Evolutionary conservation across 164 flowering plant genomes (phyloP).

Genomic region (Tetrastigma voinierianum): DNA sequence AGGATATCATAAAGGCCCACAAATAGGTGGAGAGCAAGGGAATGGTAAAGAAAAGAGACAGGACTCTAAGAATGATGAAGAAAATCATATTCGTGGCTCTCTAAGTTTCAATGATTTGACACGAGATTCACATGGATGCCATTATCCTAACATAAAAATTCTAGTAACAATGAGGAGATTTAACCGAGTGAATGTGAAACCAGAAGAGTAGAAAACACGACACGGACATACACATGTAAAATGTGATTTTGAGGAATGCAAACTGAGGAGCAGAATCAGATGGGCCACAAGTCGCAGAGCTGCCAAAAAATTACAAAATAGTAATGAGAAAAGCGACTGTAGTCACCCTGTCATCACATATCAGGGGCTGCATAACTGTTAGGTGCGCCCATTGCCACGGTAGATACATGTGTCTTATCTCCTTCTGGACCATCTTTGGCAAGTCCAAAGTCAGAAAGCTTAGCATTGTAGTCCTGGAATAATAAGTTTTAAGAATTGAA

Average conservation of each 20-base stretch:
- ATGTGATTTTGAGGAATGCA: no score
- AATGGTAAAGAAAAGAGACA: no score
- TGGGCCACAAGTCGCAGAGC: neutral
- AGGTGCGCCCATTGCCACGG: conserved; percentile 31
- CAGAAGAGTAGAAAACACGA: neutral
- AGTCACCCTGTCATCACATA: conserved; percentile 32
- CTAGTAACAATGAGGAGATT: no score
- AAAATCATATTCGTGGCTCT: no score
- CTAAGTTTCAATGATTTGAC: no score
- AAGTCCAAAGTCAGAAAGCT: conserved; percentile 35
- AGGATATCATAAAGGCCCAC: no score
- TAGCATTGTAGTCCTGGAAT: conserved; percentile 31
- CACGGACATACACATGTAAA: no score
- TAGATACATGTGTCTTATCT: conserved; percentile 27
- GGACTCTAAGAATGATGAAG: no score
- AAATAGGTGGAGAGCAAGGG: no score
- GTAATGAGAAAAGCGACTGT: no score
- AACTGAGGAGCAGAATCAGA: neutral
- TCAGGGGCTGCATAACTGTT: conserved; percentile 34
- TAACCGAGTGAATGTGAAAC: neutral
- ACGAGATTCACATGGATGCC: no score
- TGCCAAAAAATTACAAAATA: neutral
- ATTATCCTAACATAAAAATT: no score
- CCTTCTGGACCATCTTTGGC: conserved; percentile 34
- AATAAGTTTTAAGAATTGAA: neutral